Base-by-base conservation (phyloP, 768 basidiomycete genomes). In the Trametes cubensis region DNA sequence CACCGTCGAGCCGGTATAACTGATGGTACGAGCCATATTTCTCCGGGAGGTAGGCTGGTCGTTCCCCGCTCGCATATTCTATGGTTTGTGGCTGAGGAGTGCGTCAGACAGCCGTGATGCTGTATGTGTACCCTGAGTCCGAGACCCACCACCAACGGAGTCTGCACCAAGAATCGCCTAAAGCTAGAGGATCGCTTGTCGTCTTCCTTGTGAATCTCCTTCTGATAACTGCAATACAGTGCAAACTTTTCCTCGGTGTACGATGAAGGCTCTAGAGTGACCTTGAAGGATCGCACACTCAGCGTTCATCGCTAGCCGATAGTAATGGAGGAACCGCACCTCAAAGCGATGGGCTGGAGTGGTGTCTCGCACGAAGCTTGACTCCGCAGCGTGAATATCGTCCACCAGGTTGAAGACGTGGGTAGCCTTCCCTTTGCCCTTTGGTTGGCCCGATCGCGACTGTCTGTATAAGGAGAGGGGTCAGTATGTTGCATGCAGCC, bases 21-120 rank as follows among this genome's bases (percentile, higher is more conserved):
- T 94, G 94, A 69, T 98, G 96, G 73, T 94, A 92, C 23, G 92
- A 89, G n/a, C 96, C 96, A 73, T 94, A 98, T 17, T 83, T 75
- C n/a, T 62, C 70, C 0, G 95, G 94, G 11, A 96, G 79, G 68
- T 88, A 81, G 3, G 62, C 59, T 18, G 86, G 84, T 0, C 80
- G 81, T 34, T 34, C 6, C 0, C 72, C 53, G 1, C 70, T 73
- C 6, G 75, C 59, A 71, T 90, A 94, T 17, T 79, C 80, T 66
- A 91, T 94, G 23, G 80, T 76, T 68, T 85, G 81, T 57, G 67
- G 56, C 92, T 93, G 62, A 10, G 49, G 11, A 7, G 21, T n/a
- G 23, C 11, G 44, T 20, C 57, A 40, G 13, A 38, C 46, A 34
- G 44, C n/a, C 17, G 6, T 14, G 6, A 4, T 18, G 3, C 21